phyloP scores from a whole-genome alignment of 495 filamentous ascomycete species.

The Hypoxylon rickii region DNA sequence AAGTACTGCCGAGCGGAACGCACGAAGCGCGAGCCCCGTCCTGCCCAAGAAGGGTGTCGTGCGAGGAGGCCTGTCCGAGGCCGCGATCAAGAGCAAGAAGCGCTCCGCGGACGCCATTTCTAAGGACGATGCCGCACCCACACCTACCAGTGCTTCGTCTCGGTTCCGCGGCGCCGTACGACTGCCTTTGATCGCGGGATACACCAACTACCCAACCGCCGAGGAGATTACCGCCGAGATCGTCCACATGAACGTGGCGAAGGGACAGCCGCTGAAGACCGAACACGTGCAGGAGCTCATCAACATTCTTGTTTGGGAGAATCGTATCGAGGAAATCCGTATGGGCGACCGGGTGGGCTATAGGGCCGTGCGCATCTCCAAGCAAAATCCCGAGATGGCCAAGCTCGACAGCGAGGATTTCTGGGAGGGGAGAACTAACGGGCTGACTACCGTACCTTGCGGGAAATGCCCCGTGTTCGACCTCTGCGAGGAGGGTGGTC shows the following conservation, averaged over 20 bases:
- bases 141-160: slow-evolving; percentile 8
- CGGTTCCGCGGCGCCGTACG: slow-evolving; percentile 53
- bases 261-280: slow-evolving; percentile 64
- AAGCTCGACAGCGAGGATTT: slow-evolving; percentile 49
- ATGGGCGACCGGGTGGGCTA: slow-evolving; percentile 50
- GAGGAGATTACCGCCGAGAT: slow-evolving; percentile 72
- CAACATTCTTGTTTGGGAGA: slow-evolving; percentile 85
- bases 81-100: slow-evolving; percentile 46
- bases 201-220: slow-evolving; percentile 76
- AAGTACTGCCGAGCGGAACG: slow-evolving; percentile 37
- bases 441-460: slow-evolving; percentile 87
- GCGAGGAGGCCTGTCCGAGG: slow-evolving; percentile 40
- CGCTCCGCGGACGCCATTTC: slow-evolving; percentile 50
- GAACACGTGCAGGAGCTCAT: slow-evolving; percentile 79
- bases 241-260: slow-evolving; percentile 64
- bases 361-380: slow-evolving; percentile 54
- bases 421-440: slow-evolving; percentile 53
- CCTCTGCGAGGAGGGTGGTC: slow-evolving; percentile 84
- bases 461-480: slow-evolving; percentile 93
- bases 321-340: slow-evolving; percentile 64
- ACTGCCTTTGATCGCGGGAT: slow-evolving; percentile 70
- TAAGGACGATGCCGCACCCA: slow-evolving; percentile 38
- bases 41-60: slow-evolving; percentile 52
- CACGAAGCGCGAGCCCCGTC: slow-evolving; percentile 31
- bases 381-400: slow-evolving; percentile 40